Base-by-base conservation (phyloP, 2,329 filamentous ascomycete species). In the Penicillium sp. region DNA sequence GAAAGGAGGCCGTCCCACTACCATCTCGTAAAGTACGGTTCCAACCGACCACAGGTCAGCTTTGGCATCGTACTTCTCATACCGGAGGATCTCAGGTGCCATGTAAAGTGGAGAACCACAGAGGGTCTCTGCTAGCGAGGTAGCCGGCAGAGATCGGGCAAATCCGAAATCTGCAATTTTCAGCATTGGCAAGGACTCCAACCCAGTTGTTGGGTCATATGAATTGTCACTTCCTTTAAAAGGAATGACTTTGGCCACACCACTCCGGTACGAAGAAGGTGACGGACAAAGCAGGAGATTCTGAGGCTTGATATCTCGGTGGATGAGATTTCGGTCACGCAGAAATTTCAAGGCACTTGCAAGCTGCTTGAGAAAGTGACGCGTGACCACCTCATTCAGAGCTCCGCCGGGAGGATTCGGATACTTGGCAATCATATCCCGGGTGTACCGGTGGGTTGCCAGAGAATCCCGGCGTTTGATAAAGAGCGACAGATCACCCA, bases 151-250 rank as follows among this genome's bases (percentile, higher is more conserved):
- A 45, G 94, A 89, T 46, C 93, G 84, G 46, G 93, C 93, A 66
- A 98, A 98, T n/a, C 93, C 93, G 64, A 98, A 98, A 72, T 98
- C 93, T 47, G 93, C 93, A 59, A 98, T 84, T 73, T 98, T 98
- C 50, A 98, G 80, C 85, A 97, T 94, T 4, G 93, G 93, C 34
- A 98, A 72, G 14, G 89, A 93, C 43, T 81, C 77, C 24, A 98
- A 74, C 6, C 93, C 93, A 22, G 85, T 84, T 22, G 85, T 80
- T 3, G 91, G 89, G 36, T 88, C 86, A 46, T 93, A 75, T 0
- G 89, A 90, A 64, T 90, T 82, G 35, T 86, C 83, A 60, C 86
- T 90, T 42, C 84, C 86, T 66, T 93, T 83, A 47, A 93, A 83
- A 14, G 87, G 84, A 49, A 85, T 79, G 27, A 77, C 74, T 49